Percentiles rank a stretch among this genome's conserved stretches.
These are phyloP conservation scores for Naganishia liquefaciens DNA, from an alignment of 1,284 basidiomycete species.

Conservation along the genomic window DNA sequence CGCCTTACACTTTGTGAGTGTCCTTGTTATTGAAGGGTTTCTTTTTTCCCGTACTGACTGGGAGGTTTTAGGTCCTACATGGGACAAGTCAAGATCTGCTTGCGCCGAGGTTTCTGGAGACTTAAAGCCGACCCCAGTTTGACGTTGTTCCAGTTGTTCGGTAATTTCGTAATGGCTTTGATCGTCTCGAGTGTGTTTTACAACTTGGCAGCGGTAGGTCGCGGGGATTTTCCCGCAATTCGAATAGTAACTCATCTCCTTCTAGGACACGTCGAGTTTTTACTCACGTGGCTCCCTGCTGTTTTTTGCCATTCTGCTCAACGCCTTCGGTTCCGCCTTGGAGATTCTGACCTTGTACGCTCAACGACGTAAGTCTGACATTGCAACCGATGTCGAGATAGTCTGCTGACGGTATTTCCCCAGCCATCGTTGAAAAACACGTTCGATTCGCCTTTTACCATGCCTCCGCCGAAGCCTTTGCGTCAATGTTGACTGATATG, in stretches of 20 bases:
- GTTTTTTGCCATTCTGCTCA: constrained; percentile 56
- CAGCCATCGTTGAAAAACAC: constrained; percentile 54
- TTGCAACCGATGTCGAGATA: background rate
- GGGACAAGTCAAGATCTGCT: constrained; percentile 54
- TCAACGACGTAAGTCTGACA: constrained; percentile 39
- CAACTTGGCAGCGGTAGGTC: constrained; percentile 43
- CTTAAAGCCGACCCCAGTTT: constrained; percentile 53
- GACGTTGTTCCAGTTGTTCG: constrained; percentile 52
- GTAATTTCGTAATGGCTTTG: constrained; percentile 54
- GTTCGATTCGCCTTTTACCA: constrained; percentile 56
- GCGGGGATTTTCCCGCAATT: background rate
- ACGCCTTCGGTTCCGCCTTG: constrained; percentile 43
- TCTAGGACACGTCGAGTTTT: constrained; percentile 42
- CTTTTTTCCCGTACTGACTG: background rate
- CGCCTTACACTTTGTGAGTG: constrained; percentile 52
- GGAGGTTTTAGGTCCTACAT: constrained; percentile 40
- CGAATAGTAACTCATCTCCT: constrained; percentile 29
- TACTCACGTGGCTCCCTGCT: constrained; percentile 50
- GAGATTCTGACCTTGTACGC: constrained; percentile 55
- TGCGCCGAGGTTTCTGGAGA: constrained; percentile 53
- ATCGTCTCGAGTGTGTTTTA: constrained; percentile 54
- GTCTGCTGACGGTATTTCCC: background rate
- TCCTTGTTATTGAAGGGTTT: background rate
- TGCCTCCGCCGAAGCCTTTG: constrained; percentile 55
- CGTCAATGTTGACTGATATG: constrained; percentile 56